These are phyloP conservation scores for Blastocystis sp. DNA, from an alignment of 352 stramenopile genomes.

Conservation along the genomic window DNA sequence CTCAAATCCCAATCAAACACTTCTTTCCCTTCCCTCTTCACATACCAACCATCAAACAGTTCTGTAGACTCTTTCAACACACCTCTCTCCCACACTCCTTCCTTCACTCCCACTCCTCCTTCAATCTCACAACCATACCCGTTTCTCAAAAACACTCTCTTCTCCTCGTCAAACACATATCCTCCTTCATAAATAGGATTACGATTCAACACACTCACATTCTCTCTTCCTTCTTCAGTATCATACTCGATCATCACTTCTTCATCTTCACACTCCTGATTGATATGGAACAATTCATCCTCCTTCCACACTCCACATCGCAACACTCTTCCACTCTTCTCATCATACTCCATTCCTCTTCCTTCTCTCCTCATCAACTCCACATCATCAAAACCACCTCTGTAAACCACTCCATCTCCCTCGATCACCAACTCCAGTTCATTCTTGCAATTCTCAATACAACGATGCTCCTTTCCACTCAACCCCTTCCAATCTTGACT, in stretches of 20 bases:
- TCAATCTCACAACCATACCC: slow-evolving; percentile 13
- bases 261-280: not conserved
- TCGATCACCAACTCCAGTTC: not conserved
- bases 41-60: not conserved
- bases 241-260: slow-evolving; percentile 36
- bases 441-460: slow-evolving; percentile 7
- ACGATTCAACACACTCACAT: not conserved
- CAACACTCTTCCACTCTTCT: not conserved
- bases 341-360: slow-evolving; percentile 12
- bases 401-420: not conserved
- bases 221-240: not conserved
- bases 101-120: not conserved
- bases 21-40: not conserved
- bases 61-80: not conserved
- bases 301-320: slow-evolving; percentile 3
- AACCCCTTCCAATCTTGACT: not conserved
- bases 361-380: slow-evolving; percentile 3
- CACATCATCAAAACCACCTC: not conserved
- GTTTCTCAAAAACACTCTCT: not conserved
- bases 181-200: slow-evolving; percentile 12
- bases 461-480: not conserved
- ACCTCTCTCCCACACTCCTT: not conserved
- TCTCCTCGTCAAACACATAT: not conserved
- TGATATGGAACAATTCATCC: slow-evolving; percentile 8
- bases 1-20: not conserved